Evolutionary conservation across 176 grass and related monocot genomes (phyloP).

Genomic region (Oryza longistaminata): DNA sequence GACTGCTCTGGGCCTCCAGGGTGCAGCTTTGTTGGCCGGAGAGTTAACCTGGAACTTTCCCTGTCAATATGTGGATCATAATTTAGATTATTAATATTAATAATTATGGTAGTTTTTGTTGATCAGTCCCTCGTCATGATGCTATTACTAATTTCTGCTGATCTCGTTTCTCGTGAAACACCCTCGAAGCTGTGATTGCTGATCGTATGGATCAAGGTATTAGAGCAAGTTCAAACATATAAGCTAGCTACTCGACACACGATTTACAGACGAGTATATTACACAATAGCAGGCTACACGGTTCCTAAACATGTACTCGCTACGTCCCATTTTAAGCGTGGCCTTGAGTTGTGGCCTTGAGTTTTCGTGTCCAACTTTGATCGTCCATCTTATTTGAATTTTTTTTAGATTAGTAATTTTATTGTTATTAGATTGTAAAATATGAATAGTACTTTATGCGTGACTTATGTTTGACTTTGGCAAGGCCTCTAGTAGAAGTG

Average conservation of each 20-base stretch:
- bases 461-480: neutral
- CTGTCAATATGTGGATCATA: constrained; percentile 73
- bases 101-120: constrained; percentile 21
- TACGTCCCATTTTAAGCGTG: too few relatives aligned
- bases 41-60: constrained; percentile 80
- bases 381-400: too few relatives aligned
- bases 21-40: constrained; percentile 28
- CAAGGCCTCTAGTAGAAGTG: neutral
- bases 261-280: too few relatives aligned
- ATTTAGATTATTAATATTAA: constrained; percentile 18
- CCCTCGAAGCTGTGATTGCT: neutral
- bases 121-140: neutral
- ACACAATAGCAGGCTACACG: too few relatives aligned
- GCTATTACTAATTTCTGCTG: neutral
- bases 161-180: neutral
- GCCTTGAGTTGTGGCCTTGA: too few relatives aligned
- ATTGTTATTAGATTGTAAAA: too few relatives aligned
- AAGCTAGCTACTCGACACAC: too few relatives aligned
- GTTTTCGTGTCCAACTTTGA: too few relatives aligned
- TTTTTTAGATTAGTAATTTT: too few relatives aligned
- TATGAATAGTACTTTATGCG: too few relatives aligned
- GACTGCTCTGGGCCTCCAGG: constrained; percentile 45
- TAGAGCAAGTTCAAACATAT: neutral
- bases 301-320: too few relatives aligned
- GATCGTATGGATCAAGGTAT: neutral